Percentiles rank a stretch among this genome's conserved stretches.
These are phyloP conservation scores for Oryza australiensis DNA, from an alignment of 176 grass and related monocot species.

Conservation along the genomic window DNA sequence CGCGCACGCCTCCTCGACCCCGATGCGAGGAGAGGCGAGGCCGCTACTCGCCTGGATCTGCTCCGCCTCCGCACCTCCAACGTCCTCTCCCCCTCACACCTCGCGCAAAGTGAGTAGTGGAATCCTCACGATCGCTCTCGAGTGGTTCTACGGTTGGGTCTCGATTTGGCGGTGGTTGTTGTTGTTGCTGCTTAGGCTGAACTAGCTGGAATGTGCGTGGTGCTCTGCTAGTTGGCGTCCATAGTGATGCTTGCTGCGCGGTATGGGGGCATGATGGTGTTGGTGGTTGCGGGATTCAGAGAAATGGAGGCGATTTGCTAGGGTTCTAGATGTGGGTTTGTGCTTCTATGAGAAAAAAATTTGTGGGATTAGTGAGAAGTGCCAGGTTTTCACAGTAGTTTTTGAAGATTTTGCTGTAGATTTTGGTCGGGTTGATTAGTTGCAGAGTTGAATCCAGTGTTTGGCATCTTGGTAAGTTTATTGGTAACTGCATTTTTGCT, in stretches of 20 bases:
- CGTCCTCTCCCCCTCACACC: slow-evolving; percentile 79
- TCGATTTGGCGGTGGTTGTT: slow-evolving; percentile 6
- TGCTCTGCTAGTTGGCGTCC: background rate
- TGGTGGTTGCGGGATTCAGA: slow-evolving; percentile 2
- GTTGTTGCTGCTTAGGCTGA: background rate
- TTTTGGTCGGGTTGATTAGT: background rate
- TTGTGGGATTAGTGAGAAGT: background rate
- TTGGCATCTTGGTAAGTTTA: background rate
- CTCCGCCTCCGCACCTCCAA: slow-evolving; percentile 96
- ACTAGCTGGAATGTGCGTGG: background rate
- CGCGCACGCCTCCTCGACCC: too few species aligned
- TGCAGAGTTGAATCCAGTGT: background rate
- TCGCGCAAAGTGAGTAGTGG: slow-evolving; percentile 64
- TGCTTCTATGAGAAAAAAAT: background rate
- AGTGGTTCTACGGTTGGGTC: background rate
- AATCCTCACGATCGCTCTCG: background rate
- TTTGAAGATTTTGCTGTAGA: background rate
- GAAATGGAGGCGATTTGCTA: background rate
- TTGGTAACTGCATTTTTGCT: slow-evolving; percentile 1
- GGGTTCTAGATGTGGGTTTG: background rate
- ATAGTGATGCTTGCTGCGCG: background rate
- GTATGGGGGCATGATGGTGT: background rate
- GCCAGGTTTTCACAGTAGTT: background rate
- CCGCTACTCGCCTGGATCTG: slow-evolving; percentile 98
- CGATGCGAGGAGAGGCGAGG: too few species aligned